Base-by-base conservation (phyloP, 805 yeast species). In the Soucietia sequanensis region DNA sequence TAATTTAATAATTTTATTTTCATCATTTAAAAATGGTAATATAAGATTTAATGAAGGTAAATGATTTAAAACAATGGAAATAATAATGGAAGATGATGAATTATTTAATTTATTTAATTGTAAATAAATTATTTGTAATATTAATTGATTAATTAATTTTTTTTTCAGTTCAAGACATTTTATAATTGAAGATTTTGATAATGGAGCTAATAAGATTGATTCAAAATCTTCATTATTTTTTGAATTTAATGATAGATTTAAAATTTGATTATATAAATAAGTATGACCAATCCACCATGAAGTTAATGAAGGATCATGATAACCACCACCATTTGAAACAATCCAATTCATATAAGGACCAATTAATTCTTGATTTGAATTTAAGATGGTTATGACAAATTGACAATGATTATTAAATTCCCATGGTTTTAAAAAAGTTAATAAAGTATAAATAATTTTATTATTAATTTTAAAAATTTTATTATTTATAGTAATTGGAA, bases 231-330 rank as follows among this genome's bases (percentile, higher is more conserved):
- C 24, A 19, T 25, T 27, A 11, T 28, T 20, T n/a, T n/a, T n/a
- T n/a, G n/a, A n/a, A n/a, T n/a, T n/a, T 2, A 30, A 23, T 10
- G 44, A 23, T 17, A 30, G 44, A n/a, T 33, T 43, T n/a, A 86
- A 68, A 5, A 85, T 68, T 38, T 78, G 76, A 1, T 80, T 69
- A 29, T 81, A 60, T 2, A 87, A 56, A 17, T 81, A 64, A 1
- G 87, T 75, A 58, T 76, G 83, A 6, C 93, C 84, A 30, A 88
- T 68, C 89, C 95, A 90, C 63, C 84, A 87, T 9, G 91, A 80
- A 1, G 91, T 70, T 37, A 84, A 62, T 31, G 81, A 76, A 0
- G 97, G 95, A 41, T 85, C 95, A 51, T 85, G 83, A 13, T 78
- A 66, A 13, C 90, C 89, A 35, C 80, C 78, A 3, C 81, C 73